Conservation (phyloP, 2,329 filamentous ascomycete species). For the Aspergillus ustus region DNA sequence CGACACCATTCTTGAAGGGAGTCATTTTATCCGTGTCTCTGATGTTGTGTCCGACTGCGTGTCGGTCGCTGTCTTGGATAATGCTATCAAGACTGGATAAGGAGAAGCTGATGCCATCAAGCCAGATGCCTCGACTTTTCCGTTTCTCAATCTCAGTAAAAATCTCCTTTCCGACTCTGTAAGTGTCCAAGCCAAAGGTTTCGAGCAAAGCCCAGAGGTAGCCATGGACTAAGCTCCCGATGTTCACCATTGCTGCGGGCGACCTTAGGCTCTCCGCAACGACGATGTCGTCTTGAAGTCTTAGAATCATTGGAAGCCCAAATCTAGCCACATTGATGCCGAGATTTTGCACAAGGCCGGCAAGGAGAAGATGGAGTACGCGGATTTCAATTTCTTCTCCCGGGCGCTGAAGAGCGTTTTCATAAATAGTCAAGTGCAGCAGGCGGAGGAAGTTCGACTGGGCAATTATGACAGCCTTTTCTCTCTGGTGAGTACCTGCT, state of each 20-base stretch:
- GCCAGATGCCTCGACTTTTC: slow-evolving; percentile 76
- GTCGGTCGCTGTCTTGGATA: slow-evolving; percentile 52
- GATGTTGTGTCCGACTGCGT: slow-evolving; percentile 41
- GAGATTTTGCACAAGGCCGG: slow-evolving; percentile 73
- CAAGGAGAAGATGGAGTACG: slow-evolving; percentile 75
- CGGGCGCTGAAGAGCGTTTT: slow-evolving; percentile 76
- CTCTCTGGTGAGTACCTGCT: slow-evolving; percentile 62
- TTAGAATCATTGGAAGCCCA: slow-evolving; percentile 86
- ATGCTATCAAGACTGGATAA: slow-evolving; percentile 68
- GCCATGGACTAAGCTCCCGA: slow-evolving; percentile 84
- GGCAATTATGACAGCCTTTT: slow-evolving; percentile 59
- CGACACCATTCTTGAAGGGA: slow-evolving; percentile 72
- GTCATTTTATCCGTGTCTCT: slow-evolving; percentile 58
- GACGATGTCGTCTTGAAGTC: slow-evolving; percentile 79
- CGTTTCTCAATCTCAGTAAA: slow-evolving; percentile 76
- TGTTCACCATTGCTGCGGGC: slow-evolving; percentile 72
- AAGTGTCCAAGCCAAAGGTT: slow-evolving; percentile 75
- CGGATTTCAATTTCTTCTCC: slow-evolving; percentile 75
- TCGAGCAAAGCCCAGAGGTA: slow-evolving; percentile 84
- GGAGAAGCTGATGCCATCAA: slow-evolving; percentile 73
- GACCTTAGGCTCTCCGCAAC: slow-evolving; percentile 34
- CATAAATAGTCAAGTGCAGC: slow-evolving; percentile 86
- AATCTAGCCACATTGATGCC: slow-evolving; percentile 81
- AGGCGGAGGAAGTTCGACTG: slow-evolving; percentile 77
- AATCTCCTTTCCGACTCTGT: slow-evolving; percentile 71